Evolutionary conservation across 257 asterid genomes (phyloP), one percentile per base, ranked within the genome.

Genomic region (Gentiana dahurica): DNA sequence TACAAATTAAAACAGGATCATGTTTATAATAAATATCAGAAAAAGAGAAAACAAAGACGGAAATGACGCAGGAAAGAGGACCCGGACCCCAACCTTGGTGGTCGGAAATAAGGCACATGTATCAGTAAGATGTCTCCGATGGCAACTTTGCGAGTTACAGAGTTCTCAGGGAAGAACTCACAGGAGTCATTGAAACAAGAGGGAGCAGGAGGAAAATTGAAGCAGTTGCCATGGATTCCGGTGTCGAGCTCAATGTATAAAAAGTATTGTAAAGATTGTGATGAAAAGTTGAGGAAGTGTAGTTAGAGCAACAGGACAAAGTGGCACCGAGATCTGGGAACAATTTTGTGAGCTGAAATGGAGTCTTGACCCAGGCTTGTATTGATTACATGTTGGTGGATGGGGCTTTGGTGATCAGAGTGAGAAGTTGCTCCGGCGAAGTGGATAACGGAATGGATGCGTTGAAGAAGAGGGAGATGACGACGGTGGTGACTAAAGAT

Each of bases 151-250:
- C 24, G 58, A 36, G 71, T 76, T 8, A 62, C 73, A 1, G 78
- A 70, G 65, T 72, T 76, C 38, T 62, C 63, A 0, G 75, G 65
- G 33, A 38, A 62, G 50, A n/a, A 59, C 0, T 15, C 9, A 58
- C 81, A 76, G 0, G 81, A 58, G 49, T 64, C 73, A 3, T 65
- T 72, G 53, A 56, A 52, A 59, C 81, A 76, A 11, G 67, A 66
- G 0, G 78, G 71, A 5, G 63, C 59, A 9, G 75, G 78, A 32
- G 24, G 24, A 15, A 34, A 33, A 5, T 65, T 45, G 62, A 45
- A 62, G 39, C 62, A 64, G n/a, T 64, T 64, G 5, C 62, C 60
- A 4, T 38, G 56, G 4, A 64, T 24, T 13, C 61, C 11, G 4
- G 43, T 36, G n/a, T 63, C 51, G 3, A 55, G 49, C 51, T 39